phyloP scores from a whole-genome alignment of 306 rosid species.

The Cicer yamashitae region DNA sequence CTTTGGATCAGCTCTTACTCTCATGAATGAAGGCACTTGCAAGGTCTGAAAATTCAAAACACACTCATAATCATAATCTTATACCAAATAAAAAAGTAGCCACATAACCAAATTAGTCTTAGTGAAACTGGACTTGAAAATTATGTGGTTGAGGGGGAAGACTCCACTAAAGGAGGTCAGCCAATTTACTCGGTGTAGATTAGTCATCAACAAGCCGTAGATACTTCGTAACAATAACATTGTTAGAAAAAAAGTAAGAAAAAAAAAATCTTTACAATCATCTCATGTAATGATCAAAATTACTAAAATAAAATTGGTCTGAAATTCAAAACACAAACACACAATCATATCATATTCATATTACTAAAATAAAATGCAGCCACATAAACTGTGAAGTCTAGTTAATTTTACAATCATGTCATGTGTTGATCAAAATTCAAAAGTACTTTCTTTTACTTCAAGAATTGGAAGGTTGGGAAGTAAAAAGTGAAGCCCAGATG shows the following conservation, averaged over 20 bases:
- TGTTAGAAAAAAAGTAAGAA: too few species aligned
- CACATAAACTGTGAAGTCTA: not conserved
- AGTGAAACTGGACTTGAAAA: too few species aligned
- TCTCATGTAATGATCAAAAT: too few species aligned
- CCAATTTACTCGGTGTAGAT: too few species aligned
- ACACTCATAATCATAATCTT: not conserved
- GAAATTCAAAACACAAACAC: constrained; percentile 39
- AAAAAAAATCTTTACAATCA: too few species aligned
- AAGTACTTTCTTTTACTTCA: not conserved
- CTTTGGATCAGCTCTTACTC: constrained; percentile 66
- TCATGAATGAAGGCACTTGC: constrained; percentile 58
- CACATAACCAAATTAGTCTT: not conserved
- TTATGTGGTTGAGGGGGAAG: too few species aligned
- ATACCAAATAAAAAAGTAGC: constrained; percentile 21
- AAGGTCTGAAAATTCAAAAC: constrained; percentile 56
- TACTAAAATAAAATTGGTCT: constrained; percentile 40
- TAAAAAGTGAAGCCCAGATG: constrained; percentile 21
- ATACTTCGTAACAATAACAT: too few species aligned
- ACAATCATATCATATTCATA: not conserved
- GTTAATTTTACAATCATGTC: not conserved
- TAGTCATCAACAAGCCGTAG: too few species aligned
- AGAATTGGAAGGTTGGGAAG: not conserved
- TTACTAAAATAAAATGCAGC: constrained; percentile 27
- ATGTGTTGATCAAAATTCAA: not conserved
- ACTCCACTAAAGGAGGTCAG: too few species aligned